These are phyloP conservation scores for Haplosporangium sp. DNA, from an alignment of 371 early-diverging fungal species.

Conservation along the genomic window DNA sequence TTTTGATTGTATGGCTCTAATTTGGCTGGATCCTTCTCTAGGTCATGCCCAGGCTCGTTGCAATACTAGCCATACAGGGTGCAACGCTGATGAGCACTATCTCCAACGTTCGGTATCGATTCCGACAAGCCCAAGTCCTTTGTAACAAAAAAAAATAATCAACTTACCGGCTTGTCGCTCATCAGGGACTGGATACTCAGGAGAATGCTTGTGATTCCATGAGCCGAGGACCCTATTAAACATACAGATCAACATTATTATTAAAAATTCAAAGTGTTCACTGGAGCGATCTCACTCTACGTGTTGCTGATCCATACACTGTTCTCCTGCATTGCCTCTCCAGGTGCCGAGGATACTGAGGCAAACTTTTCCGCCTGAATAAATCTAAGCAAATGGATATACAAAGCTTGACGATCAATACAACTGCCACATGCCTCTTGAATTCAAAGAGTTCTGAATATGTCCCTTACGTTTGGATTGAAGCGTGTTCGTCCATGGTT, in stretches of 20 bases:
- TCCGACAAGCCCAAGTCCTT: no score
- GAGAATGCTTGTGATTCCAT: conserved; percentile 54
- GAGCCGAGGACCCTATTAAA: conserved; percentile 53
- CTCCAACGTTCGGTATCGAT: no score
- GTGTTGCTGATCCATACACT: conserved; percentile 54
- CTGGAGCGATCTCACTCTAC: no score
- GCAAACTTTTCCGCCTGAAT: conserved; percentile 67
- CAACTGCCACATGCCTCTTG: not conserved
- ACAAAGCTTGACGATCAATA: not conserved
- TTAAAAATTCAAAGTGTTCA: no score
- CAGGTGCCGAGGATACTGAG: conserved; percentile 64
- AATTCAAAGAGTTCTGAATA: not conserved
- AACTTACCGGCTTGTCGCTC: conserved; percentile 59
- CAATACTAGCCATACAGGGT: conserved; percentile 29
- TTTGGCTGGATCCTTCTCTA: conserved; percentile 52
- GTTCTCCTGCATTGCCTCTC: conserved; percentile 63
- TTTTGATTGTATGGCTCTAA: conserved; percentile 64
- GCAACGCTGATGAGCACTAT: not conserved
- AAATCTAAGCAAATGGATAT: conserved; percentile 25
- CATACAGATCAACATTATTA: no score
- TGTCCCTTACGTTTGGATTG: conserved; percentile 62
- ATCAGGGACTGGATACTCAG: conserved; percentile 67
- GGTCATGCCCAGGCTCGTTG: conserved; percentile 65
- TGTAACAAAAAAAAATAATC: no score
- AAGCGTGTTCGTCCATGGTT: conserved; percentile 61